These are phyloP conservation scores for Fusarium kyushuense DNA, from an alignment of 2,329 filamentous ascomycete genomes.

Conservation along the genomic window DNA sequence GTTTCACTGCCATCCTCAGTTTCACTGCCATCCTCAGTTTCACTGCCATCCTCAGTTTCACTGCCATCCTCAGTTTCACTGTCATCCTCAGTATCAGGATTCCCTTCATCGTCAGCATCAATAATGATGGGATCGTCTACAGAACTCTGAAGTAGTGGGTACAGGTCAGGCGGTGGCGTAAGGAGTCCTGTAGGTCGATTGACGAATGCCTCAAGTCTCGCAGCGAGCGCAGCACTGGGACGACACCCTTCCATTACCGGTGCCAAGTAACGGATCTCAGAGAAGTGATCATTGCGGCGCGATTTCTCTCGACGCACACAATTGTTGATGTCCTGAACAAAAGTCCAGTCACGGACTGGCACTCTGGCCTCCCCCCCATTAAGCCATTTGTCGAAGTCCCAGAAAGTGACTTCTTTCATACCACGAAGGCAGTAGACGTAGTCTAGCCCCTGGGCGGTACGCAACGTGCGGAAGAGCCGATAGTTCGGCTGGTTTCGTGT, in stretches of 20 bases:
- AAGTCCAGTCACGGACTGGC: conserved; percentile 49
- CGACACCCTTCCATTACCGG: conserved; percentile 29
- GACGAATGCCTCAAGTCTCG: conserved; percentile 1
- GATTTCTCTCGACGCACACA: conserved; percentile 40
- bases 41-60: background rate
- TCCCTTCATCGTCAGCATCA: background rate
- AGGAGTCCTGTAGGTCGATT: background rate
- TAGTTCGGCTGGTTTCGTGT: conserved; percentile 57
- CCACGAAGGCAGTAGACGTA: conserved; percentile 60
- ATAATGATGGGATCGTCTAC: background rate
- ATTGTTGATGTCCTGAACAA: conserved; percentile 48
- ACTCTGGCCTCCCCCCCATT: rapidly evolving
- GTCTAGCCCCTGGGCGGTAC: conserved; percentile 60
- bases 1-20: conserved; percentile 6
- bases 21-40: background rate
- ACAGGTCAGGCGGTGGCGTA: conserved; percentile 16
- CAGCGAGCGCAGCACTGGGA: conserved; percentile 8
- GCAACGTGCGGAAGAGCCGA: conserved; percentile 53
- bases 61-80: conserved; percentile 9
- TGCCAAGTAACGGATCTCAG: conserved; percentile 40
- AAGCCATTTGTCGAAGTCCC: conserved; percentile 54
- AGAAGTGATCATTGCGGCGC: background rate
- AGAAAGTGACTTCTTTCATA: conserved; percentile 56
- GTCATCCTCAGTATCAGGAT: background rate
- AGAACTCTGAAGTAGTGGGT: conserved; percentile 13